Percentiles rank a stretch among this genome's conserved stretches.
Evolutionary conservation across 2,329 filamentous ascomycete genomes (phyloP).

Genomic region (Botrytis medusae): DNA sequence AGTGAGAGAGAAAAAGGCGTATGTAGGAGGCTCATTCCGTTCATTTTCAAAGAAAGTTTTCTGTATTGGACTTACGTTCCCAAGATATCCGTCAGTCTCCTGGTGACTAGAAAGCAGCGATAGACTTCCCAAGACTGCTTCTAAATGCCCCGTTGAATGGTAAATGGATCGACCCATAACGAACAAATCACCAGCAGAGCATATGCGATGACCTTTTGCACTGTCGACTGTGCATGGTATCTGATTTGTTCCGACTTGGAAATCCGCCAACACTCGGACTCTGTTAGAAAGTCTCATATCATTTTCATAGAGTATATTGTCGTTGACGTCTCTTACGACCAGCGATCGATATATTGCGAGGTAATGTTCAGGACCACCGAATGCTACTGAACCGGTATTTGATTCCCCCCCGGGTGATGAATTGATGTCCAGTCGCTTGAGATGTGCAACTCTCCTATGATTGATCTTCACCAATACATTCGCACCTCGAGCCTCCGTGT

Average conservation of each 20-base stretch:
- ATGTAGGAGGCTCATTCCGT: not conserved
- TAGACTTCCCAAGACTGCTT: slow-evolving; percentile 3
- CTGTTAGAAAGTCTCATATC: slow-evolving; percentile 1
- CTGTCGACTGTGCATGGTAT: slow-evolving; percentile 15
- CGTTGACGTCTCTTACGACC: not conserved
- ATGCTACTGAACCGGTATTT: slow-evolving; percentile 8
- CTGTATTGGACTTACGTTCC: slow-evolving; percentile 14
- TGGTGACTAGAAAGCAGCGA: slow-evolving; percentile 11
- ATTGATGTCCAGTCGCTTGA: not conserved
- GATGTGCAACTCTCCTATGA: not conserved
- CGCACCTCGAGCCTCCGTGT: slow-evolving; percentile 2
- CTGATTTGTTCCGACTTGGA: slow-evolving; percentile 9
- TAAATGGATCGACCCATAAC: slow-evolving; percentile 12
- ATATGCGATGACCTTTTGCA: slow-evolving; percentile 11
- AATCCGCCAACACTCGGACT: not conserved
- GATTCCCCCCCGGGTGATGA: not conserved
- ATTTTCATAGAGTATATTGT: slow-evolving; percentile 4
- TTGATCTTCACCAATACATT: slow-evolving; percentile 11
- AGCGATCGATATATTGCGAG: slow-evolving; percentile 13
- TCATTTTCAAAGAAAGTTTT: slow-evolving; percentile 10
- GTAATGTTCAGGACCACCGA: slow-evolving; percentile 10
- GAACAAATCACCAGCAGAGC: slow-evolving; percentile 5
- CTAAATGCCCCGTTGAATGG: slow-evolving; percentile 5
- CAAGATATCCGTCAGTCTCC: not conserved
- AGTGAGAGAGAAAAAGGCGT: slow-evolving; percentile 2